These are phyloP conservation scores for Fusarium cyanostomum DNA, from an alignment of 2,329 filamentous ascomycete genomes.

Conservation along the genomic window DNA sequence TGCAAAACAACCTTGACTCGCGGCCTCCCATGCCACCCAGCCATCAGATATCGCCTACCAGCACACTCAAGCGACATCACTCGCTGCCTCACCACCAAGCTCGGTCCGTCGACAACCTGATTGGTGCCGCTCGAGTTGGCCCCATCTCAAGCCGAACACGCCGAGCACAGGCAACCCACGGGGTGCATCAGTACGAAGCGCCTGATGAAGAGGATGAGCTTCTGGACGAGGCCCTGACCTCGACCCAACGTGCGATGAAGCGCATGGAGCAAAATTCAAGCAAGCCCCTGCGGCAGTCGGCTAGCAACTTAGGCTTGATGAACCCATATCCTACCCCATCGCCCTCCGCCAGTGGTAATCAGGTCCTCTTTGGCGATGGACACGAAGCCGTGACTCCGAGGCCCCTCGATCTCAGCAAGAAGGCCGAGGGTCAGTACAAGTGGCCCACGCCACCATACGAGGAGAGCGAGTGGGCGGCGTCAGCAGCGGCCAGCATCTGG, in stretches of 20 bases:
- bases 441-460: conserved; percentile 98
- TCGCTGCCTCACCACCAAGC: conserved; percentile 71
- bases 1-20: conserved; percentile 60
- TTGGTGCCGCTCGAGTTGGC: conserved; percentile 63
- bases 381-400: conserved; percentile 71
- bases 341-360: conserved; percentile 84
- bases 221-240: conserved; percentile 85
- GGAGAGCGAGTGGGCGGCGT: conserved; percentile 89
- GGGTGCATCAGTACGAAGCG: conserved; percentile 87
- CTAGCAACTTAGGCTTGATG: conserved; percentile 68
- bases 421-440: conserved; percentile 67
- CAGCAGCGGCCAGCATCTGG: conserved; percentile 83
- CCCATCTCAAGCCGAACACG: conserved; percentile 84
- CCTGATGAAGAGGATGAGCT: conserved; percentile 97
- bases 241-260: conserved; percentile 78
- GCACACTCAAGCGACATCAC: conserved; percentile 70
- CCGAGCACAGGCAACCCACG: conserved; percentile 76
- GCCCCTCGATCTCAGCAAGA: conserved; percentile 74
- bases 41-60: conserved; percentile 60
- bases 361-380: conserved; percentile 75
- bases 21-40: conserved; percentile 61
- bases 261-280: conserved; percentile 66
- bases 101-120: conserved; percentile 70
- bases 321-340: conserved; percentile 73
- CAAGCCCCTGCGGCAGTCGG: conserved; percentile 66